These are phyloP conservation scores for Sporothrix inflata DNA, from an alignment of 2,329 filamentous ascomycete species.

Conservation along the genomic window DNA sequence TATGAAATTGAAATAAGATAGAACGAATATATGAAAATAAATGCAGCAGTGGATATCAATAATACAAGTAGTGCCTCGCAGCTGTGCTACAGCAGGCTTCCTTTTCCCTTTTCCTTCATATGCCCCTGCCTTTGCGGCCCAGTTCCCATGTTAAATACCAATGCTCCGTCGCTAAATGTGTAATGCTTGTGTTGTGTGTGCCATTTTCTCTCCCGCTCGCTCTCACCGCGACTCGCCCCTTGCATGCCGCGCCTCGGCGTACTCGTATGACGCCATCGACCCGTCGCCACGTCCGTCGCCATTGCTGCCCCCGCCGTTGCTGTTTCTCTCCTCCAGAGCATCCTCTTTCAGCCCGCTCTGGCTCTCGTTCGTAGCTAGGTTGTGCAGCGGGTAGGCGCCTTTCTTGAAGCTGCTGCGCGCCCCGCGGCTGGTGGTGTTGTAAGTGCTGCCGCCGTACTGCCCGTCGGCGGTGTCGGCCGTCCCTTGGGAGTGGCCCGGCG, in stretches of 20 bases:
- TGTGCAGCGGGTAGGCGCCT: conserved; percentile 12
- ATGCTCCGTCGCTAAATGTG: not conserved
- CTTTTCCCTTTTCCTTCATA: not conserved
- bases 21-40: not conserved
- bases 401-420: not conserved
- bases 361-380: conserved; percentile 9
- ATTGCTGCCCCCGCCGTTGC: not conserved
- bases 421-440: not conserved
- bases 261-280: conserved; percentile 2
- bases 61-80: not conserved
- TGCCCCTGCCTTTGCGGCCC: not conserved
- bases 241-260: not conserved
- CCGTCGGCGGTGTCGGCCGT: not conserved
- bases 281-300: not conserved
- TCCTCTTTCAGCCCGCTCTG: conserved; percentile 6
- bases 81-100: too few relatives aligned
- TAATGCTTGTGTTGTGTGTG: not conserved
- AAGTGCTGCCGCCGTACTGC: not conserved
- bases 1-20: not conserved
- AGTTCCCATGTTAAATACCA: not conserved
- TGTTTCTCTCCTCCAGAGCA: not conserved
- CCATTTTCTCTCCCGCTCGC: not conserved
- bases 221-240: not conserved
- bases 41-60: conserved; percentile 19
- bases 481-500: not conserved